These are phyloP conservation scores for Phaeosphaeriaceae sp. DNA, from an alignment of 2,329 filamentous ascomycete species.

Conservation along the genomic window DNA sequence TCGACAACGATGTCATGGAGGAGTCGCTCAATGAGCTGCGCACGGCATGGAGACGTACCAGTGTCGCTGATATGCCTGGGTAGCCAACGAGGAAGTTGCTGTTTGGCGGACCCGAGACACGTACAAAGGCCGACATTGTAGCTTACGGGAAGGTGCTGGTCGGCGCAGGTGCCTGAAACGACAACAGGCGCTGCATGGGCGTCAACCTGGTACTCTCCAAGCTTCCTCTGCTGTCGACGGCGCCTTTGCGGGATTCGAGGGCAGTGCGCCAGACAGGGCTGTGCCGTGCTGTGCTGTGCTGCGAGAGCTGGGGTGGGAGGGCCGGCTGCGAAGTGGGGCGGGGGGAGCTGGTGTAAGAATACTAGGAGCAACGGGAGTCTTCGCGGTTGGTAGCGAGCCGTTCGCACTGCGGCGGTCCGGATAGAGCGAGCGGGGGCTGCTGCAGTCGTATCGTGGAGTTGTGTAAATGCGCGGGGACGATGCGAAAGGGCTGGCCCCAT, in stretches of 20 bases:
- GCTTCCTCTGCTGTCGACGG: slow-evolving; percentile 7
- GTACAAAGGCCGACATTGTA: slow-evolving; percentile 76
- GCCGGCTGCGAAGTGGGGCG: slow-evolving; percentile 25
- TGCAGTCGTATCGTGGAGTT: slow-evolving; percentile 12
- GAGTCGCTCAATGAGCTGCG: slow-evolving; percentile 5
- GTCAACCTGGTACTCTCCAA: slow-evolving; percentile 21
- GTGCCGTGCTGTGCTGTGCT: slow-evolving; percentile 10
- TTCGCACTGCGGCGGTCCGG: slow-evolving; percentile 14
- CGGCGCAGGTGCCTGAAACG: slow-evolving; percentile 43
- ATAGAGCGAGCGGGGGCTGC: slow-evolving; percentile 13
- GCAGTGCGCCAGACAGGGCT: slow-evolving; percentile 13
- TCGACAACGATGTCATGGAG: slow-evolving; percentile 4
- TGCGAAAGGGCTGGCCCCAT: not conserved
- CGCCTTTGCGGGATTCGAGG: slow-evolving; percentile 17
- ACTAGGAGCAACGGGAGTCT: slow-evolving; percentile 14
- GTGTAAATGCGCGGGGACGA: slow-evolving; percentile 15
- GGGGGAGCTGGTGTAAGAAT: slow-evolving; percentile 25
- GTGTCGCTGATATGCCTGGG: slow-evolving; percentile 94
- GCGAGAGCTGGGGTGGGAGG: slow-evolving; percentile 21
- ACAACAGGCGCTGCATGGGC: slow-evolving; percentile 46
- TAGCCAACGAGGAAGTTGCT: slow-evolving; percentile 97
- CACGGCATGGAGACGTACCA: slow-evolving; percentile 69
- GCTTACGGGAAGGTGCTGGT: slow-evolving; percentile 32
- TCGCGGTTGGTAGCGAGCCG: slow-evolving; percentile 14
- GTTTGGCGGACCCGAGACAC: slow-evolving; percentile 96